These are phyloP conservation scores for Sugiyamaella americana DNA, from an alignment of 805 yeast genomes.

Conservation along the genomic window DNA sequence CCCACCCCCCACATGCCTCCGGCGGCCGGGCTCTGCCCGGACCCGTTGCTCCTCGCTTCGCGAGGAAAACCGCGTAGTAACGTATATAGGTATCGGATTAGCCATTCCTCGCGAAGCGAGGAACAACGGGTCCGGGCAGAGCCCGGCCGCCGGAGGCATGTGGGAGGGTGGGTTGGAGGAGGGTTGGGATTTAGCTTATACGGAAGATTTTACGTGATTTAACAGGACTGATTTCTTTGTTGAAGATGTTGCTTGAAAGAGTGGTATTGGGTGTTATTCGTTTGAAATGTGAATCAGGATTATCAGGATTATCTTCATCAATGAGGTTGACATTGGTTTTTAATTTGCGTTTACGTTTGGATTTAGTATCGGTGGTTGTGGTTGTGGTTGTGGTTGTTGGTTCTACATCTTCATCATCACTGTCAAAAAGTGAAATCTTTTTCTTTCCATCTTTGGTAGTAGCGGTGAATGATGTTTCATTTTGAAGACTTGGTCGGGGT, in stretches of 20 bases:
- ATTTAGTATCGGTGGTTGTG: background rate
- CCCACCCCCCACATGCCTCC: background rate
- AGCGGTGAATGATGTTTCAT: conserved; percentile 4
- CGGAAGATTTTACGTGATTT: conserved; percentile 13
- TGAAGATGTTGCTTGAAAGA: background rate
- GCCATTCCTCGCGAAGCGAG: background rate
- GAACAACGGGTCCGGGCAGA: background rate
- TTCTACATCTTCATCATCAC: conserved; percentile 12
- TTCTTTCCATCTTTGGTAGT: conserved; percentile 10
- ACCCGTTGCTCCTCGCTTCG: background rate
- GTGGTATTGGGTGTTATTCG: conserved; percentile 6
- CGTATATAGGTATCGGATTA: too few species aligned
- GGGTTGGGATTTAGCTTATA: background rate
- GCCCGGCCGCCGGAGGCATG: background rate
- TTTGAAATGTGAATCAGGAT: conserved; percentile 17
- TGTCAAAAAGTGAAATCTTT: conserved; percentile 17
- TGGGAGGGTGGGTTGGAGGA: too few species aligned
- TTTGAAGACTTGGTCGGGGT: conserved; percentile 7
- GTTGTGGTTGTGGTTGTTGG: background rate
- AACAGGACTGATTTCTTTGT: conserved; percentile 13
- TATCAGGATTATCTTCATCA: conserved; percentile 18
- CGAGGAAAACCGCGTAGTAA: background rate
- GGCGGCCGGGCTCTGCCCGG: background rate
- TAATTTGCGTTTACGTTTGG: conserved; percentile 14
- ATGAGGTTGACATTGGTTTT: conserved; percentile 9